phyloP scores from a whole-genome alignment of 306 rosid species.

The Vicia faba region DNA sequence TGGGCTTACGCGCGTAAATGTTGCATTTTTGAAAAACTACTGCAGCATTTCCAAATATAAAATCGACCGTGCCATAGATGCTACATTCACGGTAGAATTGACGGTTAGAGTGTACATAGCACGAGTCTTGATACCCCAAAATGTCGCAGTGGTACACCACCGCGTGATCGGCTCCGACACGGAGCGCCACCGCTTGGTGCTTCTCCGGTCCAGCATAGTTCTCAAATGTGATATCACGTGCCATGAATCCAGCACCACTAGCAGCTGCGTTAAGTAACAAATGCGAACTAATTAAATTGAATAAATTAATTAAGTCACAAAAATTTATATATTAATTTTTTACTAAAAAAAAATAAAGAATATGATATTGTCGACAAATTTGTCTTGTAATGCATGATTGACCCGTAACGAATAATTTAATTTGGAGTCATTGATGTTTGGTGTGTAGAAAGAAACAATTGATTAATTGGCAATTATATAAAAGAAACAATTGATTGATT shows the following conservation, averaged over 20 bases:
- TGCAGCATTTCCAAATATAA: conserved; percentile 86
- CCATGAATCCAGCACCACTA: conserved; percentile 73
- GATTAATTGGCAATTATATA: background rate
- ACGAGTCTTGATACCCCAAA: conserved; percentile 70
- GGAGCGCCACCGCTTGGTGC: conserved; percentile 96
- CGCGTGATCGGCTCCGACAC: conserved; percentile 81
- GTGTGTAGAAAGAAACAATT: background rate
- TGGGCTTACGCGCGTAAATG: conserved; percentile 80
- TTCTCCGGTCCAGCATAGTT: conserved; percentile 75
- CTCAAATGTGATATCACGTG: conserved; percentile 81
- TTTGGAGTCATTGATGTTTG: background rate
- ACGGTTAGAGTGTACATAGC: conserved; percentile 91
- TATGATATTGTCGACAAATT: background rate
- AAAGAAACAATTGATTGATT: background rate
- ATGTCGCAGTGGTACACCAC: conserved; percentile 71
- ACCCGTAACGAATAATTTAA: conserved; percentile 30
- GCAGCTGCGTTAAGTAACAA: conserved; percentile 58
- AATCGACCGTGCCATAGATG: conserved; percentile 78
- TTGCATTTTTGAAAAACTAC: conserved; percentile 84
- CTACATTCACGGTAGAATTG: conserved; percentile 77
- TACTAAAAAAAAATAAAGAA: conserved; percentile 1
- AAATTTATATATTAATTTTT: background rate
- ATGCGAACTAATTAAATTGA: background rate
- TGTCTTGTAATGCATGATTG: conserved; percentile 15
- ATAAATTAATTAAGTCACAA: background rate